Base-by-base conservation (phyloP, 306 rosid genomes). In the Echinosophora koreensis region DNA sequence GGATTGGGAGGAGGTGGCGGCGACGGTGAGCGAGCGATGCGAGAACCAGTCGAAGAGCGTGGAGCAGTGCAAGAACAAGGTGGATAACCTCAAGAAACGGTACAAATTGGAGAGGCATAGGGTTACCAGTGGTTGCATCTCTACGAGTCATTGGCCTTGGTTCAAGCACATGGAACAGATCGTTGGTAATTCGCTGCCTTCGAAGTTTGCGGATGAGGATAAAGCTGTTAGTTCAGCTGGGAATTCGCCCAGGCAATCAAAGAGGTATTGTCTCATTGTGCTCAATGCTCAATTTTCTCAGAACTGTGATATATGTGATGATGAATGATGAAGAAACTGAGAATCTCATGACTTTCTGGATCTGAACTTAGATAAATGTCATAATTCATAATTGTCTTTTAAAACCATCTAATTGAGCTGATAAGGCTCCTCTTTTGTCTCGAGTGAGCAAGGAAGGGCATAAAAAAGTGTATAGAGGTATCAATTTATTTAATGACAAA, bases 1-100 rank as follows among this genome's bases (percentile, higher is more conserved):
- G 44, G 97, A 92, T 59, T 95, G 97, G 97, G 99, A 92, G 83
- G 99, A 95, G 83, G 99, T 92, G 35, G 99, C 97, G 46, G 85
- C 87, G 56, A 76, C 80, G 30, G 97, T 95, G 77, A 92, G 96
- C 77, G 92, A 90, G 61, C 86, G 90, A 28, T 94, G 94, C 66
- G 96, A 90, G 77, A 89, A 89, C 77, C 96, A 89, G 62, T 77
- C 87, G 27, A 92, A 94, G 87, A 94, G 96, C 76, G 96, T 92
- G 7, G 99, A 95, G 57, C 97, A 95, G 91, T 92, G 99, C 50
- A 95, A 95, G 94, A 92, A 95, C 67, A 95, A 90, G 82, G 97
- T 95, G 3, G 97, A 95, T 80, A 95, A 95, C 72, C 74, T 95
- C 74, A 95, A 95, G 87, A 95, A 95, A 87, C 78, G 99, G 85